Evolutionary conservation across 176 grass and related monocot genomes (phyloP).

Genomic region (Oryza glumipatula): DNA sequence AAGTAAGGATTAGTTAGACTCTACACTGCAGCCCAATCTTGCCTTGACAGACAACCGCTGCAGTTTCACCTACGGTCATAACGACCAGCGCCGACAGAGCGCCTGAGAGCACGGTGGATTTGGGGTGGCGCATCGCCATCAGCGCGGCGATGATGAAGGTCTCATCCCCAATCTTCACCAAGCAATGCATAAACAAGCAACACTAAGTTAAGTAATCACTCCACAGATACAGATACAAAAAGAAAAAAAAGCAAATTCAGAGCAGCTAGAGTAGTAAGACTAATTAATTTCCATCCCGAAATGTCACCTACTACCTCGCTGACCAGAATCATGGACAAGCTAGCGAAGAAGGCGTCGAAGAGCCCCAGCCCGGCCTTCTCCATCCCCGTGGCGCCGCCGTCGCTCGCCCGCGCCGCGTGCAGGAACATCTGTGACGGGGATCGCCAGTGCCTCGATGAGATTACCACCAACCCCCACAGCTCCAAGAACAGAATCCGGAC

Average conservation of each 20-base stretch:
- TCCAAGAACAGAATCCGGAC: background rate
- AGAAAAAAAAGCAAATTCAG: background rate
- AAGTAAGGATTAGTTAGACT: background rate
- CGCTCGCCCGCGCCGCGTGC: constrained; percentile 4
- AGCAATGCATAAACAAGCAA: background rate
- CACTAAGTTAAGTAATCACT: background rate
- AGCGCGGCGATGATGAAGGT: constrained; percentile 98
- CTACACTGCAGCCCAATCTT: background rate
- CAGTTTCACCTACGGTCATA: constrained; percentile 74
- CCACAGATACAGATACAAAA: too few relatives aligned
- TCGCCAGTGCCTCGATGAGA: background rate
- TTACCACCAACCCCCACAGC: background rate
- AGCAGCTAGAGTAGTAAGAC: background rate
- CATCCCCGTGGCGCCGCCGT: constrained; percentile 29
- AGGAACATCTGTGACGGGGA: constrained; percentile 47
- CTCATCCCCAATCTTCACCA: constrained; percentile 80
- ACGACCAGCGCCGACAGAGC: constrained; percentile 80
- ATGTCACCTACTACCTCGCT: constrained; percentile 59
- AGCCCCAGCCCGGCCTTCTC: constrained; percentile 59
- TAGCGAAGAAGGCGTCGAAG: constrained; percentile 91
- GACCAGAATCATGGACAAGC: constrained; percentile 82
- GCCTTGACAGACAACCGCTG: background rate
- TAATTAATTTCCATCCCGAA: background rate
- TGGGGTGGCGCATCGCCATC: constrained; percentile 98
- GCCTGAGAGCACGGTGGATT: constrained; percentile 82